phyloP scores from a whole-genome alignment of 176 grass and related monocot species.

The Pontederia crassipes region DNA sequence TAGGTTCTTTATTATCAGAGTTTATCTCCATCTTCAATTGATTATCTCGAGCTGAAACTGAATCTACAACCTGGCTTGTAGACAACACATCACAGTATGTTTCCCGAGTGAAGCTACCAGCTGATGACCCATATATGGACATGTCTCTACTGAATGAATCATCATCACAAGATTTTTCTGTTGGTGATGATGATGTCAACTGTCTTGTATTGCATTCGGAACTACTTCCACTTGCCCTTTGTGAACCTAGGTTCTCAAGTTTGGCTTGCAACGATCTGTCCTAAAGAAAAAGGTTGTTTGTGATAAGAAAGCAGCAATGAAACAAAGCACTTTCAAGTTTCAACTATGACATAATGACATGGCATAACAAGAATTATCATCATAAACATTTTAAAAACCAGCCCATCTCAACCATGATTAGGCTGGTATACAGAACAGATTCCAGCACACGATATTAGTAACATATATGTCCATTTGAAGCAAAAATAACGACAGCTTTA shows the following conservation, averaged over 20 bases:
- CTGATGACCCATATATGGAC: constrained; percentile 54
- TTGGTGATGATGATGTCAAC: constrained; percentile 31
- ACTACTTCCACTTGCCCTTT: constrained; percentile 27
- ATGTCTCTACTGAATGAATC: constrained; percentile 44
- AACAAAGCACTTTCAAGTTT: constrained; percentile 8
- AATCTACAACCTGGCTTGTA: constrained; percentile 17
- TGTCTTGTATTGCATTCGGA: constrained; percentile 30
- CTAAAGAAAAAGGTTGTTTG: constrained; percentile 9
- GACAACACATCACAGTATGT: constrained; percentile 30
- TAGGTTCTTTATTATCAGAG: constrained; percentile 1
- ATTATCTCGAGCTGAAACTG: constrained; percentile 29
- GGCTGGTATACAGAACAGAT: too few relatives aligned
- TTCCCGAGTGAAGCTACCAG: constrained; percentile 57
- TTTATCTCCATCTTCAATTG: constrained; percentile 23
- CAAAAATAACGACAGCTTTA: too few relatives aligned
- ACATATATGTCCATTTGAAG: too few relatives aligned
- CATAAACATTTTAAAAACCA: too few relatives aligned
- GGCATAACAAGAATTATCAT: background rate
- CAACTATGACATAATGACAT: constrained; percentile 1
- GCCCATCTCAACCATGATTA: too few relatives aligned
- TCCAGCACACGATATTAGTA: too few relatives aligned
- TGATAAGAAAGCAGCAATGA: background rate
- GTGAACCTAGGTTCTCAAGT: constrained; percentile 52
- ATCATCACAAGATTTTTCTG: constrained; percentile 32
- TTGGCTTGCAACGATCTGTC: constrained; percentile 66